phyloP scores from a whole-genome alignment of 2,329 filamentous ascomycete species.

The Thermoascus crustaceus region DNA sequence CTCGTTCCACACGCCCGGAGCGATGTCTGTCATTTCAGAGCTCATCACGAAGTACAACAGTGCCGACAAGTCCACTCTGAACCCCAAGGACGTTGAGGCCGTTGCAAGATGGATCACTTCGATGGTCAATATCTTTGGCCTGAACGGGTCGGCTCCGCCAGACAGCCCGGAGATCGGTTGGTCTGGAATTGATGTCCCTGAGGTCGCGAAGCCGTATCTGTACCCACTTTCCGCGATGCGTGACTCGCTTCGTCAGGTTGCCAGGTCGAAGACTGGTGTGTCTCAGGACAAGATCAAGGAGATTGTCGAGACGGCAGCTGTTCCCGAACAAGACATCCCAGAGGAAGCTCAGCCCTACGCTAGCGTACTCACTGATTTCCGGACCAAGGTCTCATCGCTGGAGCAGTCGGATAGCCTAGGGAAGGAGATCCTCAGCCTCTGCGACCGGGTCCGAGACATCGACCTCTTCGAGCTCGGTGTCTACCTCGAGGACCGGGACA shows the following conservation, averaged over 20 bases:
- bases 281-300: constrained; percentile 30
- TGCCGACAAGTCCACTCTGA: constrained; percentile 38
- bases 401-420: constrained; percentile 46
- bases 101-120: constrained; percentile 73
- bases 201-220: constrained; percentile 52
- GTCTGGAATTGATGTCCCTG: constrained; percentile 57
- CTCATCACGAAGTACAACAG: constrained; percentile 71
- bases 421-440: constrained; percentile 66
- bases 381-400: constrained; percentile 30
- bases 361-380: constrained; percentile 38
- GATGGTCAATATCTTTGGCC: constrained; percentile 75
- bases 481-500: constrained; percentile 74
- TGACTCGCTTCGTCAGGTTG: constrained; percentile 50
- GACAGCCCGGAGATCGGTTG: constrained; percentile 48
- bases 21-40: constrained; percentile 69
- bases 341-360: constrained; percentile 38
- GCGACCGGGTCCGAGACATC: constrained; percentile 71
- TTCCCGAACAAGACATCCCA: constrained; percentile 13
- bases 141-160: constrained; percentile 41
- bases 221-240: constrained; percentile 51
- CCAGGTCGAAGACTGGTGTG: constrained; percentile 42
- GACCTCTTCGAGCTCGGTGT: constrained; percentile 76
- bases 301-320: constrained; percentile 25
- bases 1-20: constrained; percentile 78
- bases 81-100: constrained; percentile 41